Evolutionary conservation across 2,329 filamentous ascomycete genomes (phyloP), one percentile per base, ranked within the genome.

Genomic region (Laburnicola sp.): DNA sequence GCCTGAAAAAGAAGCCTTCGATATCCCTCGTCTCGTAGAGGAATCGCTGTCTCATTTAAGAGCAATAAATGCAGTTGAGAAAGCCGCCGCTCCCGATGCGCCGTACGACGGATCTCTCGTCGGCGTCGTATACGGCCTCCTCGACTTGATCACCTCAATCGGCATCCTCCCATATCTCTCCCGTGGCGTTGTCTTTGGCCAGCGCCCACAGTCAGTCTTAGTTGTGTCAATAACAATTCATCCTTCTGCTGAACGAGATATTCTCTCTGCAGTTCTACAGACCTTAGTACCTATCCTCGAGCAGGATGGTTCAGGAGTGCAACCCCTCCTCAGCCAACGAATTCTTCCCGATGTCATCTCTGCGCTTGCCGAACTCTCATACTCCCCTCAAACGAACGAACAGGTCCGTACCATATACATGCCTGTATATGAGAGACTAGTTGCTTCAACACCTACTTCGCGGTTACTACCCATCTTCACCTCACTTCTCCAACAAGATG

Each of bases 381-480:
- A 69, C 39, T 66, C 65, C 3, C 70, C 70, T 9, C 32, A 44
- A n/a, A 51, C 52, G 25, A 51, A 39, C 16, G 48, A 48, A 22
- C 39, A 57, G 26, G 11, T 11, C 4, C 57, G 55, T 25, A 35
- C 21, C 2, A 55, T 31, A n/a, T 70, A 62, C 22, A 25, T 43
- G 36, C 37, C 56, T n/a, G 21, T 49, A 0, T 72, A 64, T 51
- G 32, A 58, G 22, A 53, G 50, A 1, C 38, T 61, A 3, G 45
- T 70, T n/a, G 11, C 25, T 8, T 45, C 70, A 5, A 75, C 69
- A 4, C 76, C 77, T 11, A 79, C 80, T 28, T 81, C 81, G 61
- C 78, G 75, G 26, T 76, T 89, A 6, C 73, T 89, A 22, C 82
- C 81, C 6, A 77, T 82, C 3, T 70, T 90, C 37, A 88, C 85